Evolutionary conservation across 139 green algal genomes (phyloP).

Genomic region (Choricystis sp.): DNA sequence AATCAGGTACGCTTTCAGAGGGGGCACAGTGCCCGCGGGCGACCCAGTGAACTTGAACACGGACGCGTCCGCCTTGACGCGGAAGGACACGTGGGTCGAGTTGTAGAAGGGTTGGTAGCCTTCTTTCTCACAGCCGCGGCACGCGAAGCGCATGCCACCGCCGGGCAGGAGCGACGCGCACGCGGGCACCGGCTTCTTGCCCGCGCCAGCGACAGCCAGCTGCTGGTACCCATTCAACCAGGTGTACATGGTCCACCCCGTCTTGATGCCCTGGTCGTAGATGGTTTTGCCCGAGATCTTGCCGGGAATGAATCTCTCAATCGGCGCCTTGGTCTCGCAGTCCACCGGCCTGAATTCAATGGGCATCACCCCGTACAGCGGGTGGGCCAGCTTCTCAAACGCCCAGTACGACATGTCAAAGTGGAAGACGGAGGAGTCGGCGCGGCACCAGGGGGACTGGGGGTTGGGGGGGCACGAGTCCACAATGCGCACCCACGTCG

Average conservation of each 20-base stretch:
- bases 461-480: background rate
- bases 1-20: slow-evolving; percentile 7
- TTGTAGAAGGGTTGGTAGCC: slow-evolving; percentile 23
- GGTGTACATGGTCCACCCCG: slow-evolving; percentile 16
- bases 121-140: slow-evolving; percentile 8
- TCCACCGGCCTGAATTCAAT: slow-evolving; percentile 17
- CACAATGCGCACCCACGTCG: background rate
- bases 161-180: slow-evolving; percentile 6
- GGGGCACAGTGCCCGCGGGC: background rate
- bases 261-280: slow-evolving; percentile 11
- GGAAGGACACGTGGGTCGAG: slow-evolving; percentile 10
- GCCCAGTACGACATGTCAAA: slow-evolving; percentile 2
- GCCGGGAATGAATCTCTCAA: slow-evolving; percentile 4
- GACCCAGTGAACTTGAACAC: slow-evolving; percentile 7
- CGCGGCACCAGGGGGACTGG: background rate
- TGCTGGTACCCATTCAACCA: slow-evolving; percentile 10
- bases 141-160: slow-evolving; percentile 21
- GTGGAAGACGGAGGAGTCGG: background rate
- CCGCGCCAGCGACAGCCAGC: background rate
- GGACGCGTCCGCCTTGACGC: slow-evolving; percentile 7
- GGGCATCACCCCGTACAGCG: slow-evolving; percentile 5
- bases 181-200: background rate
- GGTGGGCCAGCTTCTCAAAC: background rate
- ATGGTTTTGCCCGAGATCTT: slow-evolving; percentile 10
- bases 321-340: slow-evolving; percentile 9